Percentiles rank a stretch among this genome's conserved stretches.
These are phyloP conservation scores for Penicillium longicatenatum DNA, from an alignment of 495 filamentous ascomycete species.

Conservation along the genomic window DNA sequence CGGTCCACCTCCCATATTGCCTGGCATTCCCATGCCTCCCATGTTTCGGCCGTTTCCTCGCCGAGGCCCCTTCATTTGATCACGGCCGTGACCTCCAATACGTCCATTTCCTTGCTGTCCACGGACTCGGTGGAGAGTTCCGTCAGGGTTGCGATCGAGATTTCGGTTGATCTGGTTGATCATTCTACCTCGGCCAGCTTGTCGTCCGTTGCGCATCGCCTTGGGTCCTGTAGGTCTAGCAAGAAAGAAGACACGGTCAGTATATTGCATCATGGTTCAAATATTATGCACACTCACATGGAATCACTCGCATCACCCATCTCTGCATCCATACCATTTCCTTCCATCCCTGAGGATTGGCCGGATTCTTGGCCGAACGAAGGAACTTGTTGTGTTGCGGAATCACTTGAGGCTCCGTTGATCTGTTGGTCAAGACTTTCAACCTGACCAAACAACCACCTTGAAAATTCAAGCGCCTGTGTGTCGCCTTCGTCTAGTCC, in stretches of 20 bases:
- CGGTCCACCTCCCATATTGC: constrained; percentile 39
- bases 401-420: constrained; percentile 35
- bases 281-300: constrained; percentile 63
- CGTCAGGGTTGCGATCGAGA: constrained; percentile 74
- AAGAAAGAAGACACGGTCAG: constrained; percentile 19
- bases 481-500: constrained; percentile 80
- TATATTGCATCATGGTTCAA: neutral
- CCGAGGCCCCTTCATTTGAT: constrained; percentile 68
- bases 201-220: constrained; percentile 80
- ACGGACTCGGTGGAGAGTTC: constrained; percentile 78
- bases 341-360: constrained; percentile 7
- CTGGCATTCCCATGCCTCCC: constrained; percentile 49
- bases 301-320: constrained; percentile 69
- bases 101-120: constrained; percentile 70
- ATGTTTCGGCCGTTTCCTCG: constrained; percentile 53
- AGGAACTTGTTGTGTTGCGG: constrained; percentile 35
- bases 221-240: constrained; percentile 89
- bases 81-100: constrained; percentile 73
- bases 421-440: constrained; percentile 64
- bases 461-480: constrained; percentile 78
- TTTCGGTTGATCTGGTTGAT: constrained; percentile 83
- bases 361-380: constrained; percentile 24
- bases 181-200: constrained; percentile 68
- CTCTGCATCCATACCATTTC: constrained; percentile 56
- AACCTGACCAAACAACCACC: constrained; percentile 89